phyloP scores from a whole-genome alignment of 257 asterid species.

The Solanum clarkiae region DNA sequence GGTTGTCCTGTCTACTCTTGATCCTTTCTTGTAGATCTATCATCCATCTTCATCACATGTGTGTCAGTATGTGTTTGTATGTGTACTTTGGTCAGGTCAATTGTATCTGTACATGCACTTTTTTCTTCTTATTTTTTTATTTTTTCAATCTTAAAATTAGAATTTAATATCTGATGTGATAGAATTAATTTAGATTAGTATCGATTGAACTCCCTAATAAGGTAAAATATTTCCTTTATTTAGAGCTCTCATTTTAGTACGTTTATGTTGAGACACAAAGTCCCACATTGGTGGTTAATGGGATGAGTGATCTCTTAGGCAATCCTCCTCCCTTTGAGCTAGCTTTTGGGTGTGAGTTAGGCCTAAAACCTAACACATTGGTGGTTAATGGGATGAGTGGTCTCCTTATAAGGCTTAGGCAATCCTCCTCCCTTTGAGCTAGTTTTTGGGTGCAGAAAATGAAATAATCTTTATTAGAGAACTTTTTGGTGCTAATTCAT shows the following conservation, averaged over 20 bases:
- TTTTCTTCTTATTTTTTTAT: neutral
- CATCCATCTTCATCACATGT: slow-evolving; percentile 14
- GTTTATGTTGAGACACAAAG: no score
- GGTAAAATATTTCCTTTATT: neutral
- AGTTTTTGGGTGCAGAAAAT: neutral
- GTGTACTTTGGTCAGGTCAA: slow-evolving; percentile 8
- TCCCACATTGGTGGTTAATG: no score
- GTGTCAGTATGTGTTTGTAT: neutral
- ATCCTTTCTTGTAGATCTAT: slow-evolving; percentile 2
- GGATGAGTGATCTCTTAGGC: no score
- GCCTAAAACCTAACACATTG: no score
- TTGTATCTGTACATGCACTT: neutral
- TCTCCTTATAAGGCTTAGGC: no score
- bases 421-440: no score
- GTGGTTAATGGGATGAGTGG: no score
- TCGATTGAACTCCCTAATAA: neutral
- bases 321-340: no score
- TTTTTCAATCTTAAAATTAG: neutral
- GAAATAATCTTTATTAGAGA: no score
- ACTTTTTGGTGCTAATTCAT: no score
- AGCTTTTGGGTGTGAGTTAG: no score
- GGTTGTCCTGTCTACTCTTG: neutral
- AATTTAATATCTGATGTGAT: neutral
- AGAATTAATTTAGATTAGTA: neutral
- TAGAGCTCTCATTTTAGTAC: neutral